These are phyloP conservation scores for Ochetophila trinervis DNA, from an alignment of 306 rosid genomes.

Conservation along the genomic window DNA sequence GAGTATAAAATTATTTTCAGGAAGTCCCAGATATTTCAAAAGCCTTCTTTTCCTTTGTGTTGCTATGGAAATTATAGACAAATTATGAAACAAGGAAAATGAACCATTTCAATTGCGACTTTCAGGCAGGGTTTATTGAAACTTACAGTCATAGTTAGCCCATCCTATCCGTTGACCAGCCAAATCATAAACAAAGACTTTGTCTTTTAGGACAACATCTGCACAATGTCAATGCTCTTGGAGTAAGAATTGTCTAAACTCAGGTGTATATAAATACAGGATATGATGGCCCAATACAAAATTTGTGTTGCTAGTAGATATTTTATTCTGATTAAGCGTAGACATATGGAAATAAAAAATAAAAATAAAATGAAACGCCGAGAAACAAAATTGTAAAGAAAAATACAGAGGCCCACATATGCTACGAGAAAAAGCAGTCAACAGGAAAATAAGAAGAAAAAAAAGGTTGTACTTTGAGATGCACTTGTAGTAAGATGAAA, in stretches of 20 bases:
- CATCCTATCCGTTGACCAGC: constrained; percentile 87
- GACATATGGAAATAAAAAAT: too few species aligned
- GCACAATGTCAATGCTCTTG: constrained; percentile 28
- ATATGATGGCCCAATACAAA: not conserved
- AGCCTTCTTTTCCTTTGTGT: not conserved
- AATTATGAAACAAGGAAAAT: not conserved
- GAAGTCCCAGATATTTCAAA: too few species aligned
- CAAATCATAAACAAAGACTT: constrained; percentile 82
- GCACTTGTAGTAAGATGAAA: too few species aligned
- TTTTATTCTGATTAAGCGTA: too few species aligned
- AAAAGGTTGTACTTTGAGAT: not conserved
- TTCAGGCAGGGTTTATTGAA: constrained; percentile 24
- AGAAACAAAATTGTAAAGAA: too few species aligned
- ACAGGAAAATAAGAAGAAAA: constrained; percentile 6
- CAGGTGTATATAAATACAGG: not conserved
- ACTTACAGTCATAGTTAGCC: constrained; percentile 96
- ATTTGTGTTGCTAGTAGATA: too few species aligned
- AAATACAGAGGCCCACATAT: too few species aligned
- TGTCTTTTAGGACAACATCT: constrained; percentile 94
- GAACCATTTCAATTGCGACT: not conserved
- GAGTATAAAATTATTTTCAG: not conserved
- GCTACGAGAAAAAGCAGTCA: too few species aligned
- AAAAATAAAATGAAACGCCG: too few species aligned
- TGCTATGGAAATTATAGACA: not conserved
- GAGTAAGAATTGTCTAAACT: not conserved